Evolutionary conservation across 176 grass and related monocot genomes (phyloP), one percentile per base, ranked within the genome.

Genomic region (Ananas comosus): DNA sequence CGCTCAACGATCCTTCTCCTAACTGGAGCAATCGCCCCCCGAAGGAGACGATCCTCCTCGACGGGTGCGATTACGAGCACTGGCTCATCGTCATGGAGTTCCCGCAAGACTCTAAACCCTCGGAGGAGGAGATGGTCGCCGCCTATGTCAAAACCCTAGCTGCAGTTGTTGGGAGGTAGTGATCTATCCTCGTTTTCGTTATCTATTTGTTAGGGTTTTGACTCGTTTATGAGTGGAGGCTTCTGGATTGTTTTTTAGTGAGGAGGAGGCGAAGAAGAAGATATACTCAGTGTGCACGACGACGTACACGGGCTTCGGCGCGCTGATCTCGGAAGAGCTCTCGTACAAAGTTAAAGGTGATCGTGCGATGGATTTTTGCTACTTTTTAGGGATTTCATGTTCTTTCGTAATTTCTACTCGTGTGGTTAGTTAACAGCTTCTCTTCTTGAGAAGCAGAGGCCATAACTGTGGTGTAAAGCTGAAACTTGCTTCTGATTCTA

Each of bases 261-360:
- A 97, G 70, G 93, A 97, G 42, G 93, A 97, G 67, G 89, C 93
- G 22, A 97, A 89, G 83, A 87, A 92, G 72, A 90, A 97, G 67
- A 97, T 97, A 51, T 97, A 96, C 51, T 97, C 89, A 1, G 93
- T 97, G 33, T 92, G 79, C 71, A 97, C 93, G 56, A 87, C 93
- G 71, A 92, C 86, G 14, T 90, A 83, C 73, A 90, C 76, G 64
- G 87, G 93, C 12, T 92, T 97, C 67, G 93, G 93, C 61, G 93
- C 89, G 9, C 70, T 90, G 74, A 97, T 97, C 69, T 92, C 89
- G 0, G 93, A 97, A 67, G 93, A 97, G 74, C 75, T 97, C 50
- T 97, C 93, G 1, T 85, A 97, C 79, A 97, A 92, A 92, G 81
- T 97, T 82, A 97, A 97, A 92, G 93, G 93, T 97, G 66, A n/a